A percentile compares a stretch with the other conserved stretches of the same genome.
These are phyloP conservation scores for Lotus japonicus DNA, from an alignment of 306 rosid genomes.

Conservation along the genomic window DNA sequence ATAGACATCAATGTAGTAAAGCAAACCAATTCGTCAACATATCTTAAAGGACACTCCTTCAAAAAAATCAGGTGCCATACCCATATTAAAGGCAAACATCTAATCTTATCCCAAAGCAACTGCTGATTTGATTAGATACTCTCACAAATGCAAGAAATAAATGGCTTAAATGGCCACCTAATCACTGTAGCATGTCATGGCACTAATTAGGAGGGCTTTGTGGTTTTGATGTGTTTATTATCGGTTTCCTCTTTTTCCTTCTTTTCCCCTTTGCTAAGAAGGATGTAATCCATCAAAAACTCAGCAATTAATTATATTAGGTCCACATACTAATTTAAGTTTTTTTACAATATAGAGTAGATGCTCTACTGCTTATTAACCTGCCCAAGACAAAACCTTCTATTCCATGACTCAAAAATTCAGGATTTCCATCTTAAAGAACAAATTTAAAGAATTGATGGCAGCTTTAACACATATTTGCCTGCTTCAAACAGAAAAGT, in stretches of 20 bases:
- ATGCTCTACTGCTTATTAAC: too few species aligned
- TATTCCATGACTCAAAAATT: too few species aligned
- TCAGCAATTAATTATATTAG: too few species aligned
- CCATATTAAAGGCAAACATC: background rate
- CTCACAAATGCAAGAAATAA: background rate
- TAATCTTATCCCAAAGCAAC: too few species aligned
- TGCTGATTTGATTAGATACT: too few species aligned
- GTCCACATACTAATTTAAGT: too few species aligned
- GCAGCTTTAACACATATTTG: background rate
- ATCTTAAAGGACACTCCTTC: background rate
- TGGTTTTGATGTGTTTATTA: too few species aligned
- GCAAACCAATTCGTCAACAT: background rate
- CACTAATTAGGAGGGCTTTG: background rate
- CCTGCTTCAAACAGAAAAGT: background rate
- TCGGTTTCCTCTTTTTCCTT: too few species aligned
- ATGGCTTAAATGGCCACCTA: background rate
- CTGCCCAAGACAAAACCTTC: too few species aligned
- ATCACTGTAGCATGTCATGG: background rate
- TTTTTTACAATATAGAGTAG: background rate
- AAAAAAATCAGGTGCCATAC: background rate
- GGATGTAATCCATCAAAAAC: too few species aligned
- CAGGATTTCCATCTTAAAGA: background rate
- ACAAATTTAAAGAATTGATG: background rate
- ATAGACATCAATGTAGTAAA: background rate
- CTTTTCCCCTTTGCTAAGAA: too few species aligned